Evolutionary conservation across 495 filamentous ascomycete species (phyloP), one percentile per base, ranked within the genome.

Genomic region (Astrothelium macrocarpum): DNA sequence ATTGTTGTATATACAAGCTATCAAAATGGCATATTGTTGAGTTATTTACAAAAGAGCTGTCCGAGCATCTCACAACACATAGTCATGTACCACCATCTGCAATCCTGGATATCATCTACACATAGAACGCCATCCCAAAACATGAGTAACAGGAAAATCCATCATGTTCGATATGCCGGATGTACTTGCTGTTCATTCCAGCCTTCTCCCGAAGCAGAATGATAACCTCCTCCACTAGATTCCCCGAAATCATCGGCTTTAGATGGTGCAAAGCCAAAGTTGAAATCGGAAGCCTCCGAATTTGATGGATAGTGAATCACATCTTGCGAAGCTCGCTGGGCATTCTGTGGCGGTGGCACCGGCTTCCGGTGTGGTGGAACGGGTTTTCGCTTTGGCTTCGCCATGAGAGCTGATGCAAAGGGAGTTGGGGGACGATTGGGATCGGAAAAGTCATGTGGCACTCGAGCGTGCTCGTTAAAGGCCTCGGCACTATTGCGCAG

Each of bases 131-230:
- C 0, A 3, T n/a, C 7, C 2, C 12, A 11, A 9, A 12, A 26
- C 3, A 28, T 12, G 10, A 56, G 29, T n/a, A 25, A 29, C 9
- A 20, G 10, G 20, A 20, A 56, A 28, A 29, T 2, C 49, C 10
- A 29, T 29, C 16, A 56, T 29, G 49, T 28, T 29, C 49, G 12
- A 56, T 56, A 56, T 16, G 49, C 49, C 11, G 49, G 49, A 16
- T 56, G 49, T n/a, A 56, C 16, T 29, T 26, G 5, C 9, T 29
- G 49, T 16, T 29, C 5, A 16, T 29, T 25, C 49, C 49, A 56
- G 20, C 10, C 49, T 56, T 56, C 49, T 29, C 49, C 49, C 9
- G 49, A 56, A n/a, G 49, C 49, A 56, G 49, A 56, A 56, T 56
- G 49, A 20, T 56, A 28, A n/a, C 2, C 49, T 26, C 23, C 16